Evolutionary conservation across 1,284 basidiomycete genomes (phyloP).

Genomic region (Trametes polyzona): DNA sequence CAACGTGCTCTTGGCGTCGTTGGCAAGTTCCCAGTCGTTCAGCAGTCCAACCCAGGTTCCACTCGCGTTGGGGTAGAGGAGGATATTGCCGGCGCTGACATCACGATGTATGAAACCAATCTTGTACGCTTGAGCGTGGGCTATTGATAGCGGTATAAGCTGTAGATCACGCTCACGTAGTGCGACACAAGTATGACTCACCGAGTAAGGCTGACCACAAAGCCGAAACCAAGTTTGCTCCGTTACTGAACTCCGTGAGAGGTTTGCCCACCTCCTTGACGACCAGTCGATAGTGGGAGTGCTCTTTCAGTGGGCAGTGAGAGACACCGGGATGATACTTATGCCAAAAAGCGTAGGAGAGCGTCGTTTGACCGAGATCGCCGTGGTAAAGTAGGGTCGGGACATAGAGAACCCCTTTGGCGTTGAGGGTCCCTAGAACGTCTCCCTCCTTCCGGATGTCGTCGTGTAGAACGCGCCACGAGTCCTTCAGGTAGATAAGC

Average conservation of each 20-base stretch:
- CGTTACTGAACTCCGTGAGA: neutral
- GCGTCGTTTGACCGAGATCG: conserved; percentile 2
- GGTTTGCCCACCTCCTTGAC: conserved; percentile 13
- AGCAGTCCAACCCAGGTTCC: neutral
- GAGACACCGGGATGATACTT: neutral
- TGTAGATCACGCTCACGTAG: neutral
- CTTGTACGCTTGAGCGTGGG: conserved; percentile 9
- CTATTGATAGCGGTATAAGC: neutral
- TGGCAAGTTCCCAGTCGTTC: conserved; percentile 16
- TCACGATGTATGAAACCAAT: conserved; percentile 13
- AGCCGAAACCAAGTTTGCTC: neutral
- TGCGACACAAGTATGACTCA: neutral
- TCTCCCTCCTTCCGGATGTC: neutral
- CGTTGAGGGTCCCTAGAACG: neutral
- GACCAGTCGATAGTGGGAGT: conserved; percentile 14
- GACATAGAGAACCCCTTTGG: neutral
- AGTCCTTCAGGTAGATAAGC: conserved; percentile 10
- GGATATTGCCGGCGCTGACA: conserved; percentile 18
- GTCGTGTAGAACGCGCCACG: conserved; percentile 2
- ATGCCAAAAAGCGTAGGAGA: neutral
- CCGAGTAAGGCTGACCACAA: neutral
- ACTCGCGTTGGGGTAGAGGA: neutral
- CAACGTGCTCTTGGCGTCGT: neutral
- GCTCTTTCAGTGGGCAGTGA: neutral
- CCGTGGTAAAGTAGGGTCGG: conserved; percentile 5